Conservation (phyloP, 345 rosid species). For the Eucalyptus grandis region DNA sequence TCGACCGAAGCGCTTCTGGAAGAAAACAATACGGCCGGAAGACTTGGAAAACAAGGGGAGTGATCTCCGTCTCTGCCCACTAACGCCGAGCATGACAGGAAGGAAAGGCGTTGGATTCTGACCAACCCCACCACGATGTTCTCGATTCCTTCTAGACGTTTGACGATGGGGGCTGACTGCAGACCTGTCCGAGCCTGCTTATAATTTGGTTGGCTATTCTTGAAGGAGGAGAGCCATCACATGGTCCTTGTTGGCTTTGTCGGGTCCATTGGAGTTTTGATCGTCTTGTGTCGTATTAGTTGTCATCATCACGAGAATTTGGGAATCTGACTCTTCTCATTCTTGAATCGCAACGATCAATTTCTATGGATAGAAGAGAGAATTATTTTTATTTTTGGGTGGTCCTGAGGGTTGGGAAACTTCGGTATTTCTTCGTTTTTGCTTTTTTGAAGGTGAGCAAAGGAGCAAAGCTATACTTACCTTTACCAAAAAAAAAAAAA, state of each 20-base stretch:
- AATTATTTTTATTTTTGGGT: not conserved
- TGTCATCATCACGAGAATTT: not conserved
- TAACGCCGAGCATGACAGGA: not conserved
- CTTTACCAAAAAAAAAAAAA: too few relatives aligned
- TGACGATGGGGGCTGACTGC: not conserved
- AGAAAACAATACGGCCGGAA: not conserved
- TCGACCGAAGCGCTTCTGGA: not conserved
- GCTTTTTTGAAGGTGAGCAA: not conserved
- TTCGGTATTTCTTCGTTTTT: not conserved
- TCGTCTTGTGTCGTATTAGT: not conserved
- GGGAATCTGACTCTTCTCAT: not conserved
- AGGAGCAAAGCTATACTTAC: not conserved
- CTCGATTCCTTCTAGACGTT: not conserved
- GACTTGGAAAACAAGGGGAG: not conserved
- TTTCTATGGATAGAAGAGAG: not conserved
- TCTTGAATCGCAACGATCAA: not conserved
- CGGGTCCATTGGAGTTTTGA: not conserved
- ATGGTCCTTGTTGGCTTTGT: not conserved
- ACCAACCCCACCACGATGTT: not conserved
- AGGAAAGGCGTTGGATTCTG: not conserved
- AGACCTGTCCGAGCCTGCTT: not conserved
- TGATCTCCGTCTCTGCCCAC: not conserved
- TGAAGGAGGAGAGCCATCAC: not conserved
- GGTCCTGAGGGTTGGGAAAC: not conserved
- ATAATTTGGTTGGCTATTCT: not conserved